Evolutionary conservation across 805 yeast genomes (phyloP).

Genomic region (Candida adriatica): DNA sequence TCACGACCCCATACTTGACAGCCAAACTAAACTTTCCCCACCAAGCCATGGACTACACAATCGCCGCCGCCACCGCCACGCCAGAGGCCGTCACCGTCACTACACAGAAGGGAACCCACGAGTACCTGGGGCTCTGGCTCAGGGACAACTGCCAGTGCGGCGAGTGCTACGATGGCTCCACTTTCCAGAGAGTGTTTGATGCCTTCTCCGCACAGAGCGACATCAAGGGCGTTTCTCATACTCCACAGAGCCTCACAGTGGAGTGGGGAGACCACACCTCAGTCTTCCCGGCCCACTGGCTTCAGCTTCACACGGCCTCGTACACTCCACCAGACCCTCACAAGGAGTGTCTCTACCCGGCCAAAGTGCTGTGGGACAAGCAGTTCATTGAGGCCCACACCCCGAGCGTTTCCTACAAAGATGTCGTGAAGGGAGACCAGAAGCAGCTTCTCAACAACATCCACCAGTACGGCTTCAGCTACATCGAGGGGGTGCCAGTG

Average conservation of each 20-base stretch:
- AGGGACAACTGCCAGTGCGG: slow-evolving; percentile 59
- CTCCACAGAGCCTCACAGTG: slow-evolving; percentile 2
- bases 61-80: no score
- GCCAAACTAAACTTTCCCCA: no score
- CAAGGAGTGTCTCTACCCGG: slow-evolving; percentile 31
- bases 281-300: slow-evolving; percentile 15
- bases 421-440: slow-evolving; percentile 33
- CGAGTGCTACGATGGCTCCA: slow-evolving; percentile 43
- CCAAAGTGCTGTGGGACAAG: slow-evolving; percentile 38
- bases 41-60: no score
- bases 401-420: slow-evolving; percentile 35
- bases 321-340: slow-evolving; percentile 31
- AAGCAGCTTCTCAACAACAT: slow-evolving; percentile 17
- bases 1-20: no score
- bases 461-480: slow-evolving; percentile 46
- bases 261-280: slow-evolving; percentile 19
- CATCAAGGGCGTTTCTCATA: slow-evolving; percentile 15
- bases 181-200: slow-evolving; percentile 54
- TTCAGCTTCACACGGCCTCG: slow-evolving; percentile 13
- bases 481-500: slow-evolving; percentile 55
- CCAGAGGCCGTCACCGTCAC: no score
- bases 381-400: slow-evolving; percentile 23
- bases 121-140: no score
- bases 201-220: slow-evolving; percentile 36
- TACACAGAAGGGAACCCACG: no score